Conservation (phyloP, 2,329 filamentous ascomycete species). For the Cladosporium sp. region DNA sequence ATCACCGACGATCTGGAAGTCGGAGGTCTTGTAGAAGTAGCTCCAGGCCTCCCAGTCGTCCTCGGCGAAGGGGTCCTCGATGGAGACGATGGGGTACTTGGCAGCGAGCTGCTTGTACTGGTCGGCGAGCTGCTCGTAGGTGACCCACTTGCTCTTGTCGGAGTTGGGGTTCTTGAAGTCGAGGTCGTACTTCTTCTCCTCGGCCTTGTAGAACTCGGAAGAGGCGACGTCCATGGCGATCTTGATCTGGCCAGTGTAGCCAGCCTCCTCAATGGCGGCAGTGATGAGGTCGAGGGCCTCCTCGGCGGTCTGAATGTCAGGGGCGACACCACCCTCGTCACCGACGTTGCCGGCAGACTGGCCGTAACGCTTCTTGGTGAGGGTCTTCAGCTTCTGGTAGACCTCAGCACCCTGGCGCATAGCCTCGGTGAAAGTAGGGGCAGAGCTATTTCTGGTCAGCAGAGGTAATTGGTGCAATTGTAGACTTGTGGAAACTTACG, state of each 20-base stretch:
- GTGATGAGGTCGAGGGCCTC: slow-evolving; percentile 93
- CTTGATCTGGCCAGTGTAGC: slow-evolving; percentile 93
- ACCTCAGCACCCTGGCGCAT: slow-evolving; percentile 96
- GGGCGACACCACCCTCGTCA: slow-evolving; percentile 98
- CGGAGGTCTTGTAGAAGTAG: slow-evolving; percentile 99
- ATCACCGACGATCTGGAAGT: slow-evolving; percentile 98
- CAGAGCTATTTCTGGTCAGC: slow-evolving; percentile 52
- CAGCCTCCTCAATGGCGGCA: slow-evolving; percentile 88
- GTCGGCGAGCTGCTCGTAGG: slow-evolving; percentile 92
- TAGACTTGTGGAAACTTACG: slow-evolving; percentile 29
- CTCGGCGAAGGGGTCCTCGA: slow-evolving; percentile 99
- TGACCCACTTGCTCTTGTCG: slow-evolving; percentile 96
- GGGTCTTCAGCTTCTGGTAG: slow-evolving; percentile 94
- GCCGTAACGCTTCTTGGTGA: slow-evolving; percentile 99
- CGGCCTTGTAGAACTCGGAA: slow-evolving; percentile 96
- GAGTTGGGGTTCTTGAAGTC: slow-evolving; percentile 99
- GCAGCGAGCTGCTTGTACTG: slow-evolving; percentile 80
- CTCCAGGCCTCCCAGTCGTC: slow-evolving; percentile 99
- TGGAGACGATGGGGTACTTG: slow-evolving; percentile 98
- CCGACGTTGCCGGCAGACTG: slow-evolving; percentile 98
- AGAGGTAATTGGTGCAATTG: neutral
- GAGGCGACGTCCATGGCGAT: slow-evolving; percentile 99
- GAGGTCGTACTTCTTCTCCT: slow-evolving; percentile 98
- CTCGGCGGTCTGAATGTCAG: slow-evolving; percentile 94
- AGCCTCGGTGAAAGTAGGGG: slow-evolving; percentile 89